Percentiles rank a stretch among this genome's conserved stretches.
These are phyloP conservation scores for Erythrophleum fordii DNA, from an alignment of 306 rosid species.

Conservation along the genomic window DNA sequence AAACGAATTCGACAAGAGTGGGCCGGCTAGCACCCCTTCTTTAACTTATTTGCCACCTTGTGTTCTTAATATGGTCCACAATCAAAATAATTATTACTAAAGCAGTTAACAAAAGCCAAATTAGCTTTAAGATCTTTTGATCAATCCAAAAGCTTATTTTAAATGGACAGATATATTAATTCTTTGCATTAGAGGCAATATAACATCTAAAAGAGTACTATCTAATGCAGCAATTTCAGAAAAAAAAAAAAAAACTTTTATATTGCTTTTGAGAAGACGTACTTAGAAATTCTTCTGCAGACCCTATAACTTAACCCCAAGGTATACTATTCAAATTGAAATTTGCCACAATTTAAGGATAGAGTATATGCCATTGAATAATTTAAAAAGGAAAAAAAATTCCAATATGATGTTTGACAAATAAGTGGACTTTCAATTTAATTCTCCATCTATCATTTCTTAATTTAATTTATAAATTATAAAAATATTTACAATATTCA, in stretches of 20 bases:
- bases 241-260: background rate
- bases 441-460: background rate
- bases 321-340: background rate
- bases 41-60: slow-evolving; percentile 67
- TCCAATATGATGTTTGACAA: too few relatives aligned
- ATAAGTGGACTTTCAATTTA: background rate
- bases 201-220: background rate
- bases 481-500: background rate
- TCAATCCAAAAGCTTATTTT: slow-evolving; percentile 24
- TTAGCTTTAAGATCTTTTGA: slow-evolving; percentile 27
- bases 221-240: background rate
- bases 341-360: background rate
- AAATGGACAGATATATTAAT: background rate
- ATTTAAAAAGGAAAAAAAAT: background rate
- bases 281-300: slow-evolving; percentile 32
- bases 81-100: slow-evolving; percentile 41
- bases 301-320: slow-evolving; percentile 4
- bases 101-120: slow-evolving; percentile 43
- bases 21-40: slow-evolving; percentile 95
- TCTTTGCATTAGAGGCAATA: background rate
- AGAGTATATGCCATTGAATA: background rate
- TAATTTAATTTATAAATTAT: background rate
- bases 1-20: slow-evolving; percentile 68
- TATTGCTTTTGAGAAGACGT: slow-evolving; percentile 32
- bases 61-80: slow-evolving; percentile 29